Evolutionary conservation across 2,329 filamentous ascomycete genomes (phyloP).

Genomic region (Penicillium hesseltinei): DNA sequence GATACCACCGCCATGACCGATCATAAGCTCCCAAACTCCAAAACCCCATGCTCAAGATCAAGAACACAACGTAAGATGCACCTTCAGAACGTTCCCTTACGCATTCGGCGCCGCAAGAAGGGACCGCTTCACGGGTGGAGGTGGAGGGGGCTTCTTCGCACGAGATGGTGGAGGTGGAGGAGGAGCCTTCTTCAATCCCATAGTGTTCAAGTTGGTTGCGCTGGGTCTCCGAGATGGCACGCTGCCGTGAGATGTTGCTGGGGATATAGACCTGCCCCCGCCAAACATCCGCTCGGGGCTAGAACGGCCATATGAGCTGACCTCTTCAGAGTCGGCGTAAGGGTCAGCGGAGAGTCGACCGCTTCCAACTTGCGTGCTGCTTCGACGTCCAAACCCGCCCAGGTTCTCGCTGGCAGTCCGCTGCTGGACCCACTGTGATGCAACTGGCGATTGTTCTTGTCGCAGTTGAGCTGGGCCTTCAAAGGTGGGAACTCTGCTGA

Average conservation of each 20-base stretch:
- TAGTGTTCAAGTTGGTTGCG: conserved; percentile 43
- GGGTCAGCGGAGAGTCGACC: conserved; percentile 47
- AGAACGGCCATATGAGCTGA: conserved; percentile 46
- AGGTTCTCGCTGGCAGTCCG: conserved; percentile 57
- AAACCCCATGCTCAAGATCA: conserved; percentile 12
- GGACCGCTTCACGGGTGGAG: conserved; percentile 62
- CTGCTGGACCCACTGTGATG: conserved; percentile 45
- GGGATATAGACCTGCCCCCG: conserved; percentile 52
- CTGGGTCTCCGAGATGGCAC: conserved; percentile 52
- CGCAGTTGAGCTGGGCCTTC: conserved; percentile 56
- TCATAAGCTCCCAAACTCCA: conserved; percentile 9
- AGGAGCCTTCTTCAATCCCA: conserved; percentile 52
- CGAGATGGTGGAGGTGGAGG: conserved; percentile 63
- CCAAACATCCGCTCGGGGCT: conserved; percentile 51
- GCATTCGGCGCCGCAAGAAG: conserved; percentile 29
- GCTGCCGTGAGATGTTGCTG: conserved; percentile 54
- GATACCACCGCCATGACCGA: background rate
- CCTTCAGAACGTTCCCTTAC: conserved; percentile 18
- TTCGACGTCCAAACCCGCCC: conserved; percentile 41
- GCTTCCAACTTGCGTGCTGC: conserved; percentile 48
- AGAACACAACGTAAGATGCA: background rate
- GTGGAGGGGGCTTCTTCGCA: conserved; percentile 64
- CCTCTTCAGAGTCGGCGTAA: conserved; percentile 51
- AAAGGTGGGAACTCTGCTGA: conserved; percentile 56
- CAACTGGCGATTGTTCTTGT: conserved; percentile 52